Evolutionary conservation across 352 stramenopile species (phyloP).

Genomic region (Pythium catenulatum): DNA sequence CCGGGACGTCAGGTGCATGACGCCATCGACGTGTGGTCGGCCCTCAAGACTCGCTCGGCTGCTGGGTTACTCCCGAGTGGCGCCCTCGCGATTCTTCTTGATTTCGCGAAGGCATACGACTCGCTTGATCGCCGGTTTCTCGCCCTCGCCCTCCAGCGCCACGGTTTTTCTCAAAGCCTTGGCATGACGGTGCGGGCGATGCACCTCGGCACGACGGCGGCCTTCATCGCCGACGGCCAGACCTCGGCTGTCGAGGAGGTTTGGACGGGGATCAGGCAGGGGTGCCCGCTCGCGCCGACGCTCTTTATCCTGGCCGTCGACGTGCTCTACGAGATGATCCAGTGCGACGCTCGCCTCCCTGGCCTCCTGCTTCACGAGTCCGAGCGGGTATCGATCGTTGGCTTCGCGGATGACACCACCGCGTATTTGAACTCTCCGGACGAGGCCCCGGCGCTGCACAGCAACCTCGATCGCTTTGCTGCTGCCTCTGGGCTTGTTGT

Average conservation of each 20-base stretch:
- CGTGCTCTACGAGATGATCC: background rate
- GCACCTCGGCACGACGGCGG: background rate
- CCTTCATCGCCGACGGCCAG: background rate
- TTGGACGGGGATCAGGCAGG: background rate
- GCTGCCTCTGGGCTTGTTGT: background rate
- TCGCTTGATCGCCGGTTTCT: background rate
- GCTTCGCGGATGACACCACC: background rate
- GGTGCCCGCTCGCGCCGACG: background rate
- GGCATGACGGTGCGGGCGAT: background rate
- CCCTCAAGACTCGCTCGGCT: no score
- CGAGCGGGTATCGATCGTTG: background rate
- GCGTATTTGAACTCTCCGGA: background rate
- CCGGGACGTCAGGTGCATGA: background rate
- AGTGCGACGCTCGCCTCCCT: background rate
- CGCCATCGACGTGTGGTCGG: background rate
- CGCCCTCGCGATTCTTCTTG: background rate
- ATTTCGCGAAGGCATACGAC: slow-evolving; percentile 31
- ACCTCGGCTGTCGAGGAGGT: background rate
- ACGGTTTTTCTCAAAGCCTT: background rate
- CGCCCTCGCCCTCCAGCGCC: background rate
- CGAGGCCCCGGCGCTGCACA: background rate
- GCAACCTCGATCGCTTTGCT: background rate
- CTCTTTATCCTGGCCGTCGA: background rate
- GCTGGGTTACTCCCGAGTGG: background rate
- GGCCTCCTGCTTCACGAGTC: background rate